Percentiles rank a stretch among this genome's conserved stretches.
These are phyloP conservation scores for Rhododendron ferrugineum DNA, from an alignment of 148 eudicot genomes.

Conservation along the genomic window DNA sequence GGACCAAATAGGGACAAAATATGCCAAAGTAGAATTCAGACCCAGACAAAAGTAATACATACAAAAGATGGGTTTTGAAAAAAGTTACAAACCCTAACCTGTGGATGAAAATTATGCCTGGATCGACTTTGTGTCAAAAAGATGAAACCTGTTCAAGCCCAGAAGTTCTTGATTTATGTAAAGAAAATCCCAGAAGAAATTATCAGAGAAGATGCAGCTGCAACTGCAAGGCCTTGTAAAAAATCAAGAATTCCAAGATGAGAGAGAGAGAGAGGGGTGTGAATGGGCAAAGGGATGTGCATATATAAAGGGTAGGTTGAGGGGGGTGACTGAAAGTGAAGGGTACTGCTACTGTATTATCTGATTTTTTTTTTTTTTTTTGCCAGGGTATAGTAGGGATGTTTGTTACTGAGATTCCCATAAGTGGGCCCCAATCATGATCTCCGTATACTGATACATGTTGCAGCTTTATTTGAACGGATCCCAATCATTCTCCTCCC, in stretches of 20 bases:
- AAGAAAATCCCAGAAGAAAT: neutral
- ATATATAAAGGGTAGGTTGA: constrained; percentile 15
- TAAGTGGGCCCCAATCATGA: constrained; percentile 18
- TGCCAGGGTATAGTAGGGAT: constrained; percentile 1
- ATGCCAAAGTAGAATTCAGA: neutral
- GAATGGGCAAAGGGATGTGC: constrained; percentile 1
- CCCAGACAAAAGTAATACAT: neutral
- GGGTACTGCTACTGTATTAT: neutral
- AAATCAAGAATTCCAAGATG: constrained; percentile 4
- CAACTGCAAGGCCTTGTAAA: neutral
- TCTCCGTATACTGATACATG: constrained; percentile 12
- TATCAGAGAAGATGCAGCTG: neutral
- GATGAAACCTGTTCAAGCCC: neutral
- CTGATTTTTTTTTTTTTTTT: neutral
- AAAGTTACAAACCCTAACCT: neutral
- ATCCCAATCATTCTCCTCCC: neutral
- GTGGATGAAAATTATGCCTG: neutral
- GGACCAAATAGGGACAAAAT: neutral
- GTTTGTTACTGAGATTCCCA: constrained; percentile 26
- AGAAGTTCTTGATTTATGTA: neutral
- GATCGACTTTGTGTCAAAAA: neutral
- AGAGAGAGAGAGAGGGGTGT: constrained; percentile 11
- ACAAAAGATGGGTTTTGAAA: neutral
- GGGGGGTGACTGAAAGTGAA: neutral
- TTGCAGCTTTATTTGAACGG: constrained; percentile 2